Evolutionary conservation across 495 filamentous ascomycete genomes (phyloP).

Genomic region (Cladorrhinum samala): DNA sequence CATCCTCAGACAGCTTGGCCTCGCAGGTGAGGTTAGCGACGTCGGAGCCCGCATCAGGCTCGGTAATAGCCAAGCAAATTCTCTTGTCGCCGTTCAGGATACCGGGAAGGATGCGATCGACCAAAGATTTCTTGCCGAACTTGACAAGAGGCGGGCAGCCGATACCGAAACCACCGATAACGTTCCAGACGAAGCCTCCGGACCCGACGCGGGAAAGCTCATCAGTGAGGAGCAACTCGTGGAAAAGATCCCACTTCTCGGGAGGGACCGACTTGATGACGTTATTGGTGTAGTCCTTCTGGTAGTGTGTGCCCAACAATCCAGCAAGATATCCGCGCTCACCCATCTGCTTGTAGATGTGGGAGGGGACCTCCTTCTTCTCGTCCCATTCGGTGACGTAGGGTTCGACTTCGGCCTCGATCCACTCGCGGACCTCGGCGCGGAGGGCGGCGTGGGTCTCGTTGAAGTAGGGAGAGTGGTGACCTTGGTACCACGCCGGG

Average conservation of each 20-base stretch:
- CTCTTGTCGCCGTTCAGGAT: slow-evolving; percentile 90
- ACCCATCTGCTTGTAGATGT: slow-evolving; percentile 94
- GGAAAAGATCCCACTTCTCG: slow-evolving; percentile 96
- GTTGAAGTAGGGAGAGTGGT: slow-evolving; percentile 95
- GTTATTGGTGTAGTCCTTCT: slow-evolving; percentile 61
- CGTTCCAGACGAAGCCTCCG: slow-evolving; percentile 96
- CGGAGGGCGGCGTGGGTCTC: slow-evolving; percentile 85
- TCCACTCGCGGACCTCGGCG: slow-evolving; percentile 84
- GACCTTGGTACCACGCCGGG: slow-evolving; percentile 92
- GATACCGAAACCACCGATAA: slow-evolving; percentile 92
- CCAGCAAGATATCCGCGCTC: slow-evolving; percentile 88
- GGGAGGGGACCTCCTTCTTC: slow-evolving; percentile 74
- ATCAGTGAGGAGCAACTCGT: slow-evolving; percentile 91
- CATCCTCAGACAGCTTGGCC: slow-evolving; percentile 85
- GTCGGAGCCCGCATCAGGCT: slow-evolving; percentile 59
- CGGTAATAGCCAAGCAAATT: slow-evolving; percentile 65
- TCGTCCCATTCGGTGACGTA: slow-evolving; percentile 96
- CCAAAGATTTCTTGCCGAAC: slow-evolving; percentile 82
- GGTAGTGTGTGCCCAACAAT: slow-evolving; percentile 76
- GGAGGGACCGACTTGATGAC: slow-evolving; percentile 67
- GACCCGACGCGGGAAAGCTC: slow-evolving; percentile 83
- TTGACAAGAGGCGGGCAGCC: slow-evolving; percentile 87
- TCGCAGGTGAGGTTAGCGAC: slow-evolving; percentile 94
- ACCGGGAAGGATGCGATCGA: slow-evolving; percentile 68
- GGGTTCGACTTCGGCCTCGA: slow-evolving; percentile 84